A percentile compares a stretch with the other conserved stretches of the same genome.
phyloP scores from a whole-genome alignment of 1,139 yeast genomes.

The Nakaseomyces bracarensis region DNA sequence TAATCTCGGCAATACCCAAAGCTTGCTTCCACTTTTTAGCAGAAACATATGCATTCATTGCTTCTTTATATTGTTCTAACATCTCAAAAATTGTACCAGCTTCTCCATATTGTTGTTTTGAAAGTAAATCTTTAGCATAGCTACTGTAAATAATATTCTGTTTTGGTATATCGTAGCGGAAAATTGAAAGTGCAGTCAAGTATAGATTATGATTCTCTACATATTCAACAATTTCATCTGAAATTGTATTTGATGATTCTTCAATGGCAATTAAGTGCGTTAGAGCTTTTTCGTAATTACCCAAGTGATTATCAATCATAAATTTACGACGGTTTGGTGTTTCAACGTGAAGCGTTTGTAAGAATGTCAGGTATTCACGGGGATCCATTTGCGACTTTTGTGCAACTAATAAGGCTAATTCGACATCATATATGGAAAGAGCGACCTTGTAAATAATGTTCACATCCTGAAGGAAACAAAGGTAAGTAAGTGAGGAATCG shows the following conservation, averaged over 20 bases:
- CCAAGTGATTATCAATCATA: constrained; percentile 71
- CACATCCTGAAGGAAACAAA: constrained; percentile 88
- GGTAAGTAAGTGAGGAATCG: constrained; percentile 63
- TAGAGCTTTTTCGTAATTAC: constrained; percentile 60
- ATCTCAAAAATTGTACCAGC: constrained; percentile 76
- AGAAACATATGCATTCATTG: constrained; percentile 58
- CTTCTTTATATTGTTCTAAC: constrained; percentile 47
- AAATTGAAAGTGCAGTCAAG: constrained; percentile 56
- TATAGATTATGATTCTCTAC: constrained; percentile 69
- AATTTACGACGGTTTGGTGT: constrained; percentile 60
- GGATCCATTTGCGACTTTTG: constrained; percentile 98
- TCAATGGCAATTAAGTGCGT: constrained; percentile 46
- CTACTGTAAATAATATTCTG: constrained; percentile 47
- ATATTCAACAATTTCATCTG: constrained; percentile 59
- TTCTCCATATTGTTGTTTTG: constrained; percentile 50
- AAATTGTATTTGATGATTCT: constrained; percentile 32
- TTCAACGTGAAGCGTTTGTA: constrained; percentile 69
- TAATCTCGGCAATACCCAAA: constrained; percentile 44
- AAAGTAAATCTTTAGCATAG: constrained; percentile 56
- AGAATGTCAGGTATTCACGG: constrained; percentile 87
- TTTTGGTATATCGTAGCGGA: constrained; percentile 49
- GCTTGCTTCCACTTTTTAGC: constrained; percentile 87
- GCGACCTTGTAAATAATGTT: constrained; percentile 73
- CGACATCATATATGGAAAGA: constrained; percentile 74
- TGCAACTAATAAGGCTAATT: constrained; percentile 73